Evolutionary conservation across 805 yeast genomes (phyloP).

Genomic region (Candida ponderosae): DNA sequence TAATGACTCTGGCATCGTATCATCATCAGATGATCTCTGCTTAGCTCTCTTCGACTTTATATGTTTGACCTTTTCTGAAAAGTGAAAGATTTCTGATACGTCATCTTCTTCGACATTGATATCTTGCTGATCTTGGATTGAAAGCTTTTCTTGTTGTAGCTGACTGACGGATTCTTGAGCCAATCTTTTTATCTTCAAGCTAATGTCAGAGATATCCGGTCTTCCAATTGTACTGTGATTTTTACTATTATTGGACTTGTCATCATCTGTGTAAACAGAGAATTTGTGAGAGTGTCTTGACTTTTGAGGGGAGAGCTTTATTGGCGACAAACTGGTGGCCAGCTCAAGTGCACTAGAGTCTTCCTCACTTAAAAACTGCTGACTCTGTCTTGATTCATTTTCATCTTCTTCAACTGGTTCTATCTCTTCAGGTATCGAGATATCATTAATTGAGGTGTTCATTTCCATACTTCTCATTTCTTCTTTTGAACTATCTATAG

Average conservation of each 20-base stretch:
- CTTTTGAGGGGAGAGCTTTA: slow-evolving; percentile 13
- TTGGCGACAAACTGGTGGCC: slow-evolving; percentile 17
- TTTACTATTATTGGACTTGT: not conserved
- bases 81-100: slow-evolving; percentile 13
- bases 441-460: not conserved
- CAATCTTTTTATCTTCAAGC: slow-evolving; percentile 1
- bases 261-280: slow-evolving; percentile 13
- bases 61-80: slow-evolving; percentile 15
- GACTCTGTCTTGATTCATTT: not conserved
- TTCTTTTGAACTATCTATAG: not conserved
- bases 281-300: slow-evolving; percentile 4
- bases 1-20: slow-evolving; percentile 27
- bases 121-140: slow-evolving; percentile 2
- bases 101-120: slow-evolving; percentile 14
- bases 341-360: not conserved
- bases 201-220: slow-evolving; percentile 1
- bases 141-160: not conserved
- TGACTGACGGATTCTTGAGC: not conserved
- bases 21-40: slow-evolving; percentile 25
- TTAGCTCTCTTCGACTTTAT: slow-evolving; percentile 22
- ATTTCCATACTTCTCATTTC: not conserved
- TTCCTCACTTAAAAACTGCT: not conserved
- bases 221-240: not conserved
- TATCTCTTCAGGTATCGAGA: slow-evolving; percentile 1
- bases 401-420: not conserved